These are phyloP conservation scores for Talaromyces thailandensis DNA, from an alignment of 495 filamentous ascomycete genomes.

Conservation along the genomic window DNA sequence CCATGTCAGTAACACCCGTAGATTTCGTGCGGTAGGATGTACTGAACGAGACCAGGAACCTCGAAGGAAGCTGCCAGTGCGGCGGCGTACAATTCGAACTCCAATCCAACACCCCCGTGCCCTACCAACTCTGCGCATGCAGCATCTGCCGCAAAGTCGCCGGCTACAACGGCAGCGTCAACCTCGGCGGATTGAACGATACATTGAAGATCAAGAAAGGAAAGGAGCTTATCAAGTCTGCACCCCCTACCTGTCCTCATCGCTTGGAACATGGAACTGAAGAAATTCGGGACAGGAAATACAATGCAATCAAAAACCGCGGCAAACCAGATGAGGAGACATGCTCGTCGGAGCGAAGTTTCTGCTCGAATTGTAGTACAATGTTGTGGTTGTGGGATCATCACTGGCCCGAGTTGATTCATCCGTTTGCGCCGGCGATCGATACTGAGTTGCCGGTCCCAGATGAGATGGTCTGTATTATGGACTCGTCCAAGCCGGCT, in stretches of 20 bases:
- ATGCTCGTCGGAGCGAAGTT: constrained; percentile 41
- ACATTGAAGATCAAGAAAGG: constrained; percentile 40
- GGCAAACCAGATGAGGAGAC: constrained; percentile 33
- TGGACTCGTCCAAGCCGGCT: constrained; percentile 36
- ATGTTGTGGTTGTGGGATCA: constrained; percentile 44
- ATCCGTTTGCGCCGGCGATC: constrained; percentile 49
- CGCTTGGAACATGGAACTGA: neutral
- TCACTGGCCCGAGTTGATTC: constrained; percentile 46
- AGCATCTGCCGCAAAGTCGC: constrained; percentile 48
- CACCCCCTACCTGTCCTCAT: neutral
- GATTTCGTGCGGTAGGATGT: too few relatives aligned
- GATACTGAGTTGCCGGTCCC: constrained; percentile 43
- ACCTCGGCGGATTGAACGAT: constrained; percentile 40
- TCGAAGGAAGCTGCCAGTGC: constrained; percentile 48
- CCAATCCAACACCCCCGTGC: constrained; percentile 42
- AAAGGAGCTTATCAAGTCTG: constrained; percentile 39
- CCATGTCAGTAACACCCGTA: neutral
- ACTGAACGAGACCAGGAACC: constrained; percentile 21
- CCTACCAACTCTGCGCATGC: constrained; percentile 48
- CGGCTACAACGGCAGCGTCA: constrained; percentile 40
- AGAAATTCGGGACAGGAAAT: constrained; percentile 29
- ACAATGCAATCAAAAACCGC: constrained; percentile 39
- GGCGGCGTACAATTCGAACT: constrained; percentile 43
- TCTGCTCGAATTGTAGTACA: constrained; percentile 42
- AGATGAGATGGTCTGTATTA: constrained; percentile 45